phyloP scores from a whole-genome alignment of 2,329 filamentous ascomycete species.

The Epichloe coenophiala region DNA sequence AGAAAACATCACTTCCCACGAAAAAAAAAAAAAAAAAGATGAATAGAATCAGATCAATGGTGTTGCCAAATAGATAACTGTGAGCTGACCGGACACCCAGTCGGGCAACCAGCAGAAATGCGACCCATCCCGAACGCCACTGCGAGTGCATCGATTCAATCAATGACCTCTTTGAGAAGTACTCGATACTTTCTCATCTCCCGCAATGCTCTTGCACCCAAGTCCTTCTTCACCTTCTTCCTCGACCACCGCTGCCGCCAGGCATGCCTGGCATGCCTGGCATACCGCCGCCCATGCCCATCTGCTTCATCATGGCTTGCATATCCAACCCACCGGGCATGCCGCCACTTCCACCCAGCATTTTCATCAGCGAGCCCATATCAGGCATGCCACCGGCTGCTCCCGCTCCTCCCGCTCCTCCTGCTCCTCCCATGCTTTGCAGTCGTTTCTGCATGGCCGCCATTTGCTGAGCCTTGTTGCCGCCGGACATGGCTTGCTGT shows the following conservation, averaged over 20 bases:
- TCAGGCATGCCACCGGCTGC: slow-evolving; percentile 61
- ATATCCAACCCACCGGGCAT: slow-evolving; percentile 65
- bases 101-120: no score
- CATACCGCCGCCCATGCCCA: slow-evolving; percentile 39
- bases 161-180: no score
- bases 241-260: slow-evolving; percentile 17
- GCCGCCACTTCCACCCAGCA: slow-evolving; percentile 54
- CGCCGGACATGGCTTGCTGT: slow-evolving; percentile 79
- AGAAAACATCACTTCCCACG: no score
- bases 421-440: slow-evolving; percentile 64
- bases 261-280: slow-evolving; percentile 6
- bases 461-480: slow-evolving; percentile 85
- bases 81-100: no score
- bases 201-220: no score
- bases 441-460: slow-evolving; percentile 95
- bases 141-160: no score
- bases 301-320: slow-evolving; percentile 67
- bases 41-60: no score
- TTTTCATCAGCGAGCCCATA: slow-evolving; percentile 80
- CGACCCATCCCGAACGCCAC: no score
- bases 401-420: slow-evolving; percentile 38
- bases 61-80: no score
- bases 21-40: no score
- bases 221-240: slow-evolving; percentile 12
- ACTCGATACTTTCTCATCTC: no score